These are phyloP conservation scores for Tylopilus felleus DNA, from an alignment of 768 basidiomycete genomes.

Conservation along the genomic window DNA sequence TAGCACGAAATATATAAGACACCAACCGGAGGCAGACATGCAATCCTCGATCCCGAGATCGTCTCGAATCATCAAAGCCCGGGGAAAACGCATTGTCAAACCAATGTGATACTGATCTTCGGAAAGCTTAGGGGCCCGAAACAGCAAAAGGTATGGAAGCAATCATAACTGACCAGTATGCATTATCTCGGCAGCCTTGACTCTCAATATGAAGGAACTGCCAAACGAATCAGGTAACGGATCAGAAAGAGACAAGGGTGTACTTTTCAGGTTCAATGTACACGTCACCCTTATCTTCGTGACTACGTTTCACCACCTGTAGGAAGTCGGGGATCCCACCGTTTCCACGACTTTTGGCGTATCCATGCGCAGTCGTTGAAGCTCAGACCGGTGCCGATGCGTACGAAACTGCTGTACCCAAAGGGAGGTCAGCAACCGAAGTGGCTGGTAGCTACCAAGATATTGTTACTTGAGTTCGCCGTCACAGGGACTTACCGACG, in stretches of 20 bases:
- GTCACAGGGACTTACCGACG: constrained; percentile 55
- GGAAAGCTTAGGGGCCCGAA: not conserved
- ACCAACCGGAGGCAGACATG: constrained; percentile 61
- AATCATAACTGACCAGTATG: constrained; percentile 51
- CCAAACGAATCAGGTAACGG: constrained; percentile 1
- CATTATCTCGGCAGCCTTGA: constrained; percentile 92
- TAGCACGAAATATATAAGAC: not conserved
- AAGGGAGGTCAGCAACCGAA: not conserved
- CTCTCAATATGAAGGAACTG: constrained; percentile 90
- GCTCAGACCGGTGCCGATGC: constrained; percentile 86
- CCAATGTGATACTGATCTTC: constrained; percentile 80
- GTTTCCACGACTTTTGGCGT: constrained; percentile 76
- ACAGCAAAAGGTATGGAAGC: not conserved
- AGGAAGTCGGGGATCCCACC: constrained; percentile 76
- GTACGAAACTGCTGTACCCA: constrained; percentile 85
- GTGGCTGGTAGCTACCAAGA: not conserved
- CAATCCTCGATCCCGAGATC: constrained; percentile 76
- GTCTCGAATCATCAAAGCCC: constrained; percentile 75
- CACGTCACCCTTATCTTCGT: constrained; percentile 85
- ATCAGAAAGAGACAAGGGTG: constrained; percentile 12
- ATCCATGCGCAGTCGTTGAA: constrained; percentile 88
- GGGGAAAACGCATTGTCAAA: constrained; percentile 92
- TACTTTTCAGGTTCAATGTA: constrained; percentile 91
- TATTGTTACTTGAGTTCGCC: constrained; percentile 59
- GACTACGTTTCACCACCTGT: constrained; percentile 50